Evolutionary conservation across 768 basidiomycete genomes (phyloP), one percentile per base, ranked within the genome.

Genomic region (Lentinula detonsa): DNA sequence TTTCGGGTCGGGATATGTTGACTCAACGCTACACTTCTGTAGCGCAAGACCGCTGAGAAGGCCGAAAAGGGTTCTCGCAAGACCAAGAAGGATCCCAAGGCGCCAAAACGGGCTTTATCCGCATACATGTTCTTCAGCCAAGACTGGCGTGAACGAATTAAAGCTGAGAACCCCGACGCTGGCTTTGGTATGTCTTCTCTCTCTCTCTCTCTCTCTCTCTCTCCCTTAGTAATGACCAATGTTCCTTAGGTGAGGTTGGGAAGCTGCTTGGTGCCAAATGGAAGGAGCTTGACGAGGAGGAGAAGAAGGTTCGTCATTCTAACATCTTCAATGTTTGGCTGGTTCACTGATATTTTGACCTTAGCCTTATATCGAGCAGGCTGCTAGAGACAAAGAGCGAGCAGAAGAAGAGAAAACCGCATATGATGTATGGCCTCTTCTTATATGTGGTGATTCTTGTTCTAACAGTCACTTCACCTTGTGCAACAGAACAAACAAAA

Each of bases 101-200:
- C 88, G 49, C 94, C 93, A 63, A 97, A 98, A 79, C 86, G 95
- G 58, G 90, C 93, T 0, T 82, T 97, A 50, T 97, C 95, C 34
- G 94, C 96, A 43, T 98, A 97, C 80, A 97, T 98, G 96, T 95
- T 95, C 89, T 98, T 98, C 83, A 88, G 86, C 68, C 91, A 95
- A 74, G 95, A 94, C 74, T 90, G 93, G 91, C 85, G 95, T 71
- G 91, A 95, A 76, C 85, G 90, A 72, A 91, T 98, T 83, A 96
- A 95, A 86, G 71, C 84, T 61, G 94, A 97, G 78, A 96, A 98
- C 78, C 95, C 95, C 53, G 93, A 95, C 62, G 94, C 93, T 33
- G 82, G 88, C 60, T 98, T 98, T 70, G 95, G 95, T 91, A 65
- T 65, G 81, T 63, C 18, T 52, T 28, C n/a, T 31, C 13, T 42